Percentiles rank a stretch among this genome's conserved stretches.
Evolutionary conservation across 805 yeast genomes (phyloP).

Genomic region (Hanseniaspora guilliermondii): DNA sequence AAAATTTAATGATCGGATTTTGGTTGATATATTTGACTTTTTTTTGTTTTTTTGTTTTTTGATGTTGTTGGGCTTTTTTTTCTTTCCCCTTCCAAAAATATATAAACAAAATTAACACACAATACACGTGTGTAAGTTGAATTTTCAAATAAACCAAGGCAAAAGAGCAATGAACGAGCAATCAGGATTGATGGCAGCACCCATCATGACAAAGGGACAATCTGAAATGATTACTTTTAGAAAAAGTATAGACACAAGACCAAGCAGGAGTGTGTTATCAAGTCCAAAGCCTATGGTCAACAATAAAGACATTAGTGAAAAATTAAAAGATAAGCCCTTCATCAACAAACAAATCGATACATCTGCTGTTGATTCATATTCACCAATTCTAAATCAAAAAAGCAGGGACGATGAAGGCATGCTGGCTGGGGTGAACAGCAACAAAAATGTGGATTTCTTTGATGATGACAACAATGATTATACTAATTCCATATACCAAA

Average conservation of each 20-base stretch:
- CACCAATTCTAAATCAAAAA: not conserved
- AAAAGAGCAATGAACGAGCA: not conserved
- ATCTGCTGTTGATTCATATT: conserved; percentile 9
- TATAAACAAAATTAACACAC: no score
- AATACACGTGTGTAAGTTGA: no score
- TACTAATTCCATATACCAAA: conserved; percentile 57
- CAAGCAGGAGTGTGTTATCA: conserved; percentile 4
- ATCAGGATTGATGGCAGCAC: conserved; percentile 1
- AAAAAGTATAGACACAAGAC: conserved; percentile 7
- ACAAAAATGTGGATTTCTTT: conserved; percentile 39
- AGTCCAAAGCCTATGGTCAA: conserved; percentile 1
- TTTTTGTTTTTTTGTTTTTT: no score
- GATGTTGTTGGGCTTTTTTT: no score
- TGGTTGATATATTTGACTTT: no score
- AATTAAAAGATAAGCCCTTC: not conserved
- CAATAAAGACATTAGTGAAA: not conserved
- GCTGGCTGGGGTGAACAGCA: not conserved
- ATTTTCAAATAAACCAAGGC: no score
- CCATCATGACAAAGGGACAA: not conserved
- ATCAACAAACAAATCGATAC: not conserved
- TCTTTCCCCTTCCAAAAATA: no score
- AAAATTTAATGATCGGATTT: no score
- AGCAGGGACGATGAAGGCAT: not conserved
- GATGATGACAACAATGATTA: conserved; percentile 16
- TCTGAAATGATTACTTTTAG: conserved; percentile 12